Evolutionary conservation across 345 rosid species (phyloP).

Genomic region (Corchorus capsularis): DNA sequence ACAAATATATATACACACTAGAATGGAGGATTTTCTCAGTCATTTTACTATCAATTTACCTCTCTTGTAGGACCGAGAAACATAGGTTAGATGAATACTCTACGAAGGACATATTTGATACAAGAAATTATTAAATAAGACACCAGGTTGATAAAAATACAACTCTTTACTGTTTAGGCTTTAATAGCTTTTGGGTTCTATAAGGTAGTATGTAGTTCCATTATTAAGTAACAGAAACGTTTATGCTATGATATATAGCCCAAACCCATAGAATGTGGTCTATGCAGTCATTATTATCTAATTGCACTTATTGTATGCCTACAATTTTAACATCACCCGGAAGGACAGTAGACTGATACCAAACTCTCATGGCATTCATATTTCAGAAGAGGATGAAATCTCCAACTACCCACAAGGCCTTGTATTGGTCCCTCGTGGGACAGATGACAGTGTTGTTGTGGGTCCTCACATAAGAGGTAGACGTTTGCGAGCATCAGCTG

Average conservation of each 20-base stretch:
- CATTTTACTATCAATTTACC: not conserved
- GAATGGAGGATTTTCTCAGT: not conserved
- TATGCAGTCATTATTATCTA: not conserved
- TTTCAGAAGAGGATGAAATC: constrained; percentile 75
- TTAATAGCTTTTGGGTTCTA: not conserved
- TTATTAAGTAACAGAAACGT: not conserved
- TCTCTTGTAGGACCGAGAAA: not conserved
- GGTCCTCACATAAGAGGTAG: constrained; percentile 95
- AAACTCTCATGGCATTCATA: constrained; percentile 16
- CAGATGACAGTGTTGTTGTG: constrained; percentile 69
- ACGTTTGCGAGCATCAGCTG: constrained; percentile 78
- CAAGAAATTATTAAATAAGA: not conserved
- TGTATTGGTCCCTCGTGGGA: constrained; percentile 86
- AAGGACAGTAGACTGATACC: not conserved
- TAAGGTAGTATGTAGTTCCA: not conserved
- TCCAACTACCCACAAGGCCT: constrained; percentile 83
- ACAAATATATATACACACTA: not conserved
- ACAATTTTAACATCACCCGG: not conserved
- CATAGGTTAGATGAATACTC: not conserved
- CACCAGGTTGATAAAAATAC: not conserved
- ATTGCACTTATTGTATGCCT: not conserved
- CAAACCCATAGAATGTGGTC: not conserved
- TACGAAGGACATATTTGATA: constrained; percentile 3
- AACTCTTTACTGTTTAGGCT: not conserved
- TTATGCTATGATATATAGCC: not conserved